Conservation (phyloP, 805 yeast genomes). For the Millerozyma acaciae region DNA sequence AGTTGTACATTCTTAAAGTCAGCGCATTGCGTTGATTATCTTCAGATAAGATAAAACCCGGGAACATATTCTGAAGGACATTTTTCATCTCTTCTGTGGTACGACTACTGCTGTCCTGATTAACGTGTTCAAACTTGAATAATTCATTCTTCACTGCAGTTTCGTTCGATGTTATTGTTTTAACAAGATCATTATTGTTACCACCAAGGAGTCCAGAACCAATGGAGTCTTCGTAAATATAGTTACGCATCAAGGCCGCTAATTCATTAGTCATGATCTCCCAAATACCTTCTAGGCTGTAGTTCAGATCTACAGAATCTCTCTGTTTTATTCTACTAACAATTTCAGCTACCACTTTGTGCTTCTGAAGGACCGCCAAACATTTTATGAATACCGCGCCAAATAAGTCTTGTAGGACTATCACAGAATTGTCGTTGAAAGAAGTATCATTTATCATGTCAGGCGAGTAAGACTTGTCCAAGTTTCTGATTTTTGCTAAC, state of each 20-base stretch:
- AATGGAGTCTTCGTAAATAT: conserved; percentile 26
- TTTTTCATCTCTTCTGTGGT: conserved; percentile 26
- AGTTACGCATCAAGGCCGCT: conserved; percentile 26
- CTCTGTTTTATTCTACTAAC: conserved; percentile 27
- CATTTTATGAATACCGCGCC: conserved; percentile 64
- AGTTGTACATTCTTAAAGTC: not conserved
- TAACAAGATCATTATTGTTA: not conserved
- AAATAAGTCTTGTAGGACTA: conserved; percentile 65
- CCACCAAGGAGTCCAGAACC: not conserved
- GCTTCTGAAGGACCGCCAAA: conserved; percentile 63
- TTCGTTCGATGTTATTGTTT: conserved; percentile 4
- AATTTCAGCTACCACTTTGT: conserved; percentile 61
- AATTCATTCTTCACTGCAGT: conserved; percentile 19
- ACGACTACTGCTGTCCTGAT: conserved; percentile 16
- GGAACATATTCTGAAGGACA: conserved; percentile 60
- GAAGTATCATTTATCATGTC: conserved; percentile 23
- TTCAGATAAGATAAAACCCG: conserved; percentile 50
- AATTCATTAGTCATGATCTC: conserved; percentile 29
- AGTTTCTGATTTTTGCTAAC: conserved; percentile 25
- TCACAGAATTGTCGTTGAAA: conserved; percentile 47
- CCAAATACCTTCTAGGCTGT: conserved; percentile 28
- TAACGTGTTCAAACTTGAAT: conserved; percentile 32
- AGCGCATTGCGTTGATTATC: conserved; percentile 11
- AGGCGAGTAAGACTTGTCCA: conserved; percentile 19
- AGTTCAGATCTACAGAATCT: conserved; percentile 2